A percentile compares a stretch with the other conserved stretches of the same genome.
phyloP scores from a whole-genome alignment of 169 alveolate species.

The Eimeria sp. region DNA sequence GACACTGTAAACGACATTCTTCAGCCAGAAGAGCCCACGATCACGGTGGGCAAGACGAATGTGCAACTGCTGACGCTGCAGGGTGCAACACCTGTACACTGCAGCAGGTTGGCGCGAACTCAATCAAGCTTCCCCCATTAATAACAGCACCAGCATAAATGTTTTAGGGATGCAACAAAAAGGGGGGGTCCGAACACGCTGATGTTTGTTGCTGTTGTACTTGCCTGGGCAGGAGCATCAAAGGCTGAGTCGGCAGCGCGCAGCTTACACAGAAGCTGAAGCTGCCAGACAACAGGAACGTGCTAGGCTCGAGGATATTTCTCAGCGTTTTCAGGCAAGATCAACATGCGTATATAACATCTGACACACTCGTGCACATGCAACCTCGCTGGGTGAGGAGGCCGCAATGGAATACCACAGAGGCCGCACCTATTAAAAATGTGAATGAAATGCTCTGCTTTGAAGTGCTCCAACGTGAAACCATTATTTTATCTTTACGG shows the following conservation, averaged over 20 bases:
- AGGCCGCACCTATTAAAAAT: neutral
- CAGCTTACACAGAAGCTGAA: neutral
- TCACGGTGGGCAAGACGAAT: conserved; percentile 9
- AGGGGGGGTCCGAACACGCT: neutral
- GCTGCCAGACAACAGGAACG: conserved; percentile 35
- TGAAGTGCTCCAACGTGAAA: neutral
- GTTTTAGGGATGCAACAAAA: too few relatives aligned
- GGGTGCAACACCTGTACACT: neutral
- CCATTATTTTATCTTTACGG: neutral
- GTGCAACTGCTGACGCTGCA: neutral
- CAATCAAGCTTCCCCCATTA: neutral
- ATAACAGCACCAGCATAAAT: neutral
- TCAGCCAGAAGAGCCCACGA: conserved; percentile 35
- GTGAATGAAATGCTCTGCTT: neutral
- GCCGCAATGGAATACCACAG: neutral
- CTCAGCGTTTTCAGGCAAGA: conserved; percentile 45
- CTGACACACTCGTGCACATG: neutral
- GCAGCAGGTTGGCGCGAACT: neutral
- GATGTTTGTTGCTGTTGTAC: neutral
- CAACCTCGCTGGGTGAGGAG: neutral
- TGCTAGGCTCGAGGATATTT: neutral
- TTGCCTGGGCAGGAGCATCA: conserved; percentile 42
- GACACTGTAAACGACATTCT: conserved; percentile 30
- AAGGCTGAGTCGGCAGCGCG: conserved; percentile 26
- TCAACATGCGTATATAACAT: neutral